phyloP scores from a whole-genome alignment of 441 rosid species.

The Populus hybrid region DNA sequence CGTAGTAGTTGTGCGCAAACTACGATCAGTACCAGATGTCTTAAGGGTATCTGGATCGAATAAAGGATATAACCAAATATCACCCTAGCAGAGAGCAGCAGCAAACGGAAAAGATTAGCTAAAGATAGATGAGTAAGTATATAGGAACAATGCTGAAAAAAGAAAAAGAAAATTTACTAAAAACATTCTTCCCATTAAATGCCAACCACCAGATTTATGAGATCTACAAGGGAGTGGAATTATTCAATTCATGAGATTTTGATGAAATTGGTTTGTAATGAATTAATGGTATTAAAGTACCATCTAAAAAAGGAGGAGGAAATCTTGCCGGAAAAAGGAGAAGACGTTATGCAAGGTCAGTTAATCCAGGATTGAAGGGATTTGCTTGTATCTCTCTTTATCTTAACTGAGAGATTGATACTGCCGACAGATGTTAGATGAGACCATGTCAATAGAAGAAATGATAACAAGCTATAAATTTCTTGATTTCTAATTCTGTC shows the following conservation, averaged over 20 bases:
- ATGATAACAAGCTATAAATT: background rate
- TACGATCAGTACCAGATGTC: too few relatives aligned
- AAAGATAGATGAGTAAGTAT: background rate
- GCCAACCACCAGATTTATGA: background rate
- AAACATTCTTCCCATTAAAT: background rate
- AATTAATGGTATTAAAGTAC: too few relatives aligned
- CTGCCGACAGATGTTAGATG: background rate
- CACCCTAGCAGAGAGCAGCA: background rate
- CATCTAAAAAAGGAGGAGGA: background rate
- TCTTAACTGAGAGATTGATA: background rate
- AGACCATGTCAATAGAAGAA: background rate
- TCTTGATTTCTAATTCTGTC: background rate
- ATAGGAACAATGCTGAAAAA: background rate
- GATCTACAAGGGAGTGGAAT: background rate
- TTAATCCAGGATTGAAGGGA: slow-evolving; percentile 23
- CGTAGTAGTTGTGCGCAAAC: too few relatives aligned
- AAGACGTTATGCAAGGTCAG: background rate
- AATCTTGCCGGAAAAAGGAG: slow-evolving; percentile 3
- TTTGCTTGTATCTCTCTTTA: slow-evolving; percentile 19
- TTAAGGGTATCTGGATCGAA: background rate
- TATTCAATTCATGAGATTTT: too few relatives aligned
- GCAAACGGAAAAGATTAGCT: background rate
- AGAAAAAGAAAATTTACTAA: too few relatives aligned
- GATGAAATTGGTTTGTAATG: too few relatives aligned
- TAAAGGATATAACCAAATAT: background rate